These are phyloP conservation scores for Fomes fomentarius DNA, from an alignment of 1,284 basidiomycete species.

Conservation along the genomic window DNA sequence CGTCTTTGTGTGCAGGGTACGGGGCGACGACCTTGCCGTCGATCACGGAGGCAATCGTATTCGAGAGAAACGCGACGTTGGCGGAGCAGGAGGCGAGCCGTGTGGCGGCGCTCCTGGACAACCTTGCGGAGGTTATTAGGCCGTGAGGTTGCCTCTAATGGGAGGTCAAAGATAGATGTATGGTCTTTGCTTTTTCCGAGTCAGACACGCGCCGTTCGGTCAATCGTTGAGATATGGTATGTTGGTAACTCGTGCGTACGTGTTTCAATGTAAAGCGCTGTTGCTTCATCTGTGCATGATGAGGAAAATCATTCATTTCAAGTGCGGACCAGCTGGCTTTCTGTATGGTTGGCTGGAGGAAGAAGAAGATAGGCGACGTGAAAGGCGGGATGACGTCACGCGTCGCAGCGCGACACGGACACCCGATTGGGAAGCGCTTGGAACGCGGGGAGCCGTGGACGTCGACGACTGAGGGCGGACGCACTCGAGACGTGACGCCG, in stretches of 20 bases:
- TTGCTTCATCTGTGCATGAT: too few relatives aligned
- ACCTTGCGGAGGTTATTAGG: slow-evolving; percentile 26
- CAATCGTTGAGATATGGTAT: not conserved
- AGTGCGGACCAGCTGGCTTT: too few relatives aligned
- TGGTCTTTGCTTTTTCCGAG: too few relatives aligned
- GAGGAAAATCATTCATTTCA: too few relatives aligned
- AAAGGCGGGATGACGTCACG: slow-evolving; percentile 21
- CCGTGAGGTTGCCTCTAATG: slow-evolving; percentile 15
- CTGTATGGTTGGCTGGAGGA: too few relatives aligned
- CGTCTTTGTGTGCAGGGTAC: slow-evolving; percentile 57
- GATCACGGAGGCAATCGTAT: slow-evolving; percentile 78
- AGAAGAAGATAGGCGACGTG: slow-evolving; percentile 4
- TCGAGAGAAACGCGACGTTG: slow-evolving; percentile 65
- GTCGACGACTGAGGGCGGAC: not conserved
- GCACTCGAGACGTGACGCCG: too few relatives aligned
- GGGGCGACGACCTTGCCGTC: slow-evolving; percentile 88
- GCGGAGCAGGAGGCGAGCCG: slow-evolving; percentile 70
- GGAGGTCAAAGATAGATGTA: not conserved
- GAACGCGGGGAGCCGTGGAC: slow-evolving; percentile 9
- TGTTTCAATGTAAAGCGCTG: too few relatives aligned
- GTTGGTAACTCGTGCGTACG: too few relatives aligned
- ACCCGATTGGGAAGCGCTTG: slow-evolving; percentile 4
- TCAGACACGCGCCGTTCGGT: not conserved
- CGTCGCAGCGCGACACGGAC: slow-evolving; percentile 7
- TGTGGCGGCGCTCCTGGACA: slow-evolving; percentile 56